These are phyloP conservation scores for Blastomyces emzantsi DNA, from an alignment of 2,329 filamentous ascomycete genomes.

Conservation along the genomic window DNA sequence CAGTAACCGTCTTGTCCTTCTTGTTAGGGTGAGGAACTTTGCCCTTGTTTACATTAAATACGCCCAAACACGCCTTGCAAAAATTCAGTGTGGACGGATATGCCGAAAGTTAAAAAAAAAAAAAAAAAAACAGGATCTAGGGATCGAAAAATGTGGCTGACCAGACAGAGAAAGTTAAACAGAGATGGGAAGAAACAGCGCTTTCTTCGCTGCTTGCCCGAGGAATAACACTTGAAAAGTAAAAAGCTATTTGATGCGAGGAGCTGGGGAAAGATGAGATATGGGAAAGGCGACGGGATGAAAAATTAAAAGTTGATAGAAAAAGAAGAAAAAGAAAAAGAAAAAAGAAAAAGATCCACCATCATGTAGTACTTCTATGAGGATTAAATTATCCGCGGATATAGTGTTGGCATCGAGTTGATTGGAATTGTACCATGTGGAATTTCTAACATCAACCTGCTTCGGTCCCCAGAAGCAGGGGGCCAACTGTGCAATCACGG, in stretches of 20 bases:
- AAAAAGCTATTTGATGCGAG: background rate
- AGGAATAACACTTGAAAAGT: no score
- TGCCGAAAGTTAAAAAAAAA: background rate
- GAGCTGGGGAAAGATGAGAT: background rate
- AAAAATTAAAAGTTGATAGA: background rate
- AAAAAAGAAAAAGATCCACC: background rate
- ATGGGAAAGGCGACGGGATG: background rate
- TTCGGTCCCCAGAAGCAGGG: background rate
- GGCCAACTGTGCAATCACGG: background rate
- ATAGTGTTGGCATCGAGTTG: background rate
- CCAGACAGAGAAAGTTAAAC: background rate
- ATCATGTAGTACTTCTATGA: background rate
- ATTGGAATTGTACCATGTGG: background rate
- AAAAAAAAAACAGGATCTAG: background rate
- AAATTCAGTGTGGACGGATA: background rate
- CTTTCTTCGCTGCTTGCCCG: background rate
- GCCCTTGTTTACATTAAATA: background rate
- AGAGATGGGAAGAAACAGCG: background rate
- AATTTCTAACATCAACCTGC: background rate
- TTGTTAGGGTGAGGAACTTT: background rate
- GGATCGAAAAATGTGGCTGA: no score
- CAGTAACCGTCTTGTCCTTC: background rate
- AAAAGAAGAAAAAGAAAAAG: no score
- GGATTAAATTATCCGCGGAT: background rate
- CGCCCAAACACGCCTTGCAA: slow-evolving; percentile 2